Evolutionary conservation across 2,329 filamentous ascomycete species (phyloP).

Genomic region (Acrocalymma vagum): DNA sequence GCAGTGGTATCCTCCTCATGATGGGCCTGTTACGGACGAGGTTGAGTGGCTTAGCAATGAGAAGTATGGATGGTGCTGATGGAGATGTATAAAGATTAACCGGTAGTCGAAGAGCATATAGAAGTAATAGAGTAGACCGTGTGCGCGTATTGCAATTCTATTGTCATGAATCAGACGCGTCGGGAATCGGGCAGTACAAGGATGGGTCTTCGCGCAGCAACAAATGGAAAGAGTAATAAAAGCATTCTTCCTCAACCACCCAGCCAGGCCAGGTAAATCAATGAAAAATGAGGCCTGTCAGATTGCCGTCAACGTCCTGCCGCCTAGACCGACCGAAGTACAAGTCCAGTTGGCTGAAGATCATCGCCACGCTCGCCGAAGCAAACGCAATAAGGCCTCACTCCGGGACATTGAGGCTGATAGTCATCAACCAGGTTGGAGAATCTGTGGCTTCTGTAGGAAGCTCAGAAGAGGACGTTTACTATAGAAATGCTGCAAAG

Average conservation of each 20-base stretch:
- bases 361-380: conserved; percentile 95
- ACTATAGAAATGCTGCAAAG: conserved; percentile 82
- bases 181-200: not conserved
- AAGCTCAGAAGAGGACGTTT: conserved; percentile 91
- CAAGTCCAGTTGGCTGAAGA: conserved; percentile 80
- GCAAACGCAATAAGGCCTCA: conserved; percentile 73
- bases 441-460: conserved; percentile 90
- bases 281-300: conserved; percentile 71
- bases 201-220: too few relatives aligned
- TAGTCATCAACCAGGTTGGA: conserved; percentile 90
- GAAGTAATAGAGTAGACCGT: not conserved
- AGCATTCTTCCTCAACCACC: conserved; percentile 42
- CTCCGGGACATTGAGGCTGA: conserved; percentile 87
- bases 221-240: too few relatives aligned
- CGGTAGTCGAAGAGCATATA: not conserved
- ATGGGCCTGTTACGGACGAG: conserved; percentile 55
- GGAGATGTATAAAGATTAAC: not conserved
- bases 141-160: not conserved
- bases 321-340: conserved; percentile 79
- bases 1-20: conserved; percentile 68
- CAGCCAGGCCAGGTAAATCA: conserved; percentile 40
- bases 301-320: conserved; percentile 85
- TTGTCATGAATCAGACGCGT: not conserved
- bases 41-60: conserved; percentile 79
- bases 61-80: conserved; percentile 79